phyloP scores from a whole-genome alignment of 306 rosid species.

The Casuarina cunninghamiana region DNA sequence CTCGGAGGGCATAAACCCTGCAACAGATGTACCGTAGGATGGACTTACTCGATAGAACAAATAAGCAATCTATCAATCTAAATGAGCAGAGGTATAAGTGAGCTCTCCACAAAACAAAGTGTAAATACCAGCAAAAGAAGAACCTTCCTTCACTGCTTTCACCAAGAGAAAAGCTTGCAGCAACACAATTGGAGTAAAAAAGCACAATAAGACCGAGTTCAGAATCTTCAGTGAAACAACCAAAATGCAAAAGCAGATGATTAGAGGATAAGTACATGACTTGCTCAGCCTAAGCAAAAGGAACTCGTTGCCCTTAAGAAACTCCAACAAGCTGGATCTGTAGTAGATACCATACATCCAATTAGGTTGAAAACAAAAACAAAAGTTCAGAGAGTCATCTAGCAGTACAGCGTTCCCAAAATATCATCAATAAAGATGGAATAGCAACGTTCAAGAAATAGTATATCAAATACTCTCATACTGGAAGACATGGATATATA shows the following conservation, averaged over 20 bases:
- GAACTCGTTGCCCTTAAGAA: constrained; percentile 46
- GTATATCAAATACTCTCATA: constrained; percentile 31
- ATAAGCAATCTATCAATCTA: constrained; percentile 20
- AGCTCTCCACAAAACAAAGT: constrained; percentile 23
- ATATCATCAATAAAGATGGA: constrained; percentile 30
- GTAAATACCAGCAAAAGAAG: constrained; percentile 20
- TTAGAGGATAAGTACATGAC: constrained; percentile 28
- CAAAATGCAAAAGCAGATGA: constrained; percentile 34
- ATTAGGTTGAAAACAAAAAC: constrained; percentile 41
- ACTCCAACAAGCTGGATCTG: constrained; percentile 55
- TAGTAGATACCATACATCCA: constrained; percentile 47
- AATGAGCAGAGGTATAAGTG: constrained; percentile 16
- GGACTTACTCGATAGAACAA: constrained; percentile 16
- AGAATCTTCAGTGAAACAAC: constrained; percentile 27
- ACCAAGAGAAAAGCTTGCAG: constrained; percentile 16
- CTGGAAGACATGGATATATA: constrained; percentile 14
- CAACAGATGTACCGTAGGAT: constrained; percentile 20
- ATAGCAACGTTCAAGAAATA: constrained; percentile 32
- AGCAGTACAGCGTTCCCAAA: constrained; percentile 27
- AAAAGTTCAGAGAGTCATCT: constrained; percentile 26
- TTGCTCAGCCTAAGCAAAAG: constrained; percentile 36
- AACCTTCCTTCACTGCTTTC: constrained; percentile 29
- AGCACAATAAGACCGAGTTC: constrained; percentile 13
- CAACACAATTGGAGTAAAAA: constrained; percentile 2
- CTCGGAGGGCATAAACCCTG: constrained; percentile 24